Evolutionary conservation across 1,284 basidiomycete genomes (phyloP), one percentile per base, ranked within the genome.

Genomic region (Ustilago cynodontis): DNA sequence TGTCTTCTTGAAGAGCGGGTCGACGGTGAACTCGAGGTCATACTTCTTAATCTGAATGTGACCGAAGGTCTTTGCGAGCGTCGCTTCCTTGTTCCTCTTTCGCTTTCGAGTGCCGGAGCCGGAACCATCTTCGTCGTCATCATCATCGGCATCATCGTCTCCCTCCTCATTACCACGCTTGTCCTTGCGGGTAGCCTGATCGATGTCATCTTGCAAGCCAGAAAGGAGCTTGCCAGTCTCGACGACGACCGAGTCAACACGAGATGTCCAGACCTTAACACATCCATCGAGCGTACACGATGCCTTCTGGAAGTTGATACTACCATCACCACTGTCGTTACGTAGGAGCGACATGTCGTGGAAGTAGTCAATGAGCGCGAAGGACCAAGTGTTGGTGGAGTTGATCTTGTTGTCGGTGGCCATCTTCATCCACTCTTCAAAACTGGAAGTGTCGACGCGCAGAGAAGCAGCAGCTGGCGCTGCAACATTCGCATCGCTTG

Each of bases 331-430:
- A 31, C 79, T 80, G 26, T 85, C 84, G 47, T 79, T 81, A n/a
- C 82, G 90, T 43, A 99, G 88, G n/a, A 99, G 89, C 11, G 94
- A 95, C 92, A 98, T 95, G 87, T 99, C 96, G 83, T 98, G 94
- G 86, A 99, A 99, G 86, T 99, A 99, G 87, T 99, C 97, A 79
- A 99, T 99, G 53, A 99, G 90, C 2, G 95, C 95, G 83, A 98
- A 94, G 81, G 92, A 94, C 97, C 97, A 99, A 26, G 96, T 96
- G 86, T 99, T 99, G 50, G 92, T 91, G 1, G 94, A 92, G 76
- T 96, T 99, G 88, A 99, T 98, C 96, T 99, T 99, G 87, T 98
- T 98, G 86, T 98, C 97, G 7, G 96, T 98, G 1, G 95, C 95
- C 91, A 99, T 93, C 89, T 98, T 99, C 96, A 99, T 99, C 96